Evolutionary conservation across 192 early-diverging fungal genomes (phyloP), one percentile per base, ranked within the genome.

Genomic region (Cladochytrium replicatum): DNA sequence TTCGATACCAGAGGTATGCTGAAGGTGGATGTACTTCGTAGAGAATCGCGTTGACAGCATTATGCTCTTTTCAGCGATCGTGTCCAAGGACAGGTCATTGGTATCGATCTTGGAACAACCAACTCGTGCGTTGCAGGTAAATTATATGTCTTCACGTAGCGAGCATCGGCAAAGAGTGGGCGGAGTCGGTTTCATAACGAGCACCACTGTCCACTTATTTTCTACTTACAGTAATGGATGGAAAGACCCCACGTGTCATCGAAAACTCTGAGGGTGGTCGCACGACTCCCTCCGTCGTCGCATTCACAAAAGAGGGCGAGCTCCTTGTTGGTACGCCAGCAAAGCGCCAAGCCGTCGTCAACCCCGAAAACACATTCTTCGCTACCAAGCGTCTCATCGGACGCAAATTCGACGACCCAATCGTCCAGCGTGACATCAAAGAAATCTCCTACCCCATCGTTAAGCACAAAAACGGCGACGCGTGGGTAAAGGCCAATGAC

Each of bases 91-190:
- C 64, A 67, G 43, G 91, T 97, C 29, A 93, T 99, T 54, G 96
- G 96, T 66, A 94, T 99, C 57, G 96, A 99, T 80, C 75, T 99
- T 50, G 96, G 96, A 41, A 99, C 96, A 24, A 99, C 96, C 58
- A 97, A 99, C 80, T 97, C 93, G 15, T 99, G 96, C 63, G 96
- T 99, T 28, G 84, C 89, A 41, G 69, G 73, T 75, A 43, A 37
- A 51, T 40, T 8, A 23, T 52, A 11, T 39, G n/a, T n/a, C n/a
- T n/a, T n/a, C n/a, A n/a, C n/a, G n/a, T n/a, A n/a, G n/a, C n/a
- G n/a, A n/a, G n/a, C n/a, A n/a, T n/a, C n/a, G n/a, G n/a, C n/a
- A n/a, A n/a, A n/a, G n/a, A n/a, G n/a, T n/a, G n/a, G n/a, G n/a
- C n/a, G n/a, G n/a, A n/a, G n/a, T n/a, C n/a, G n/a, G n/a, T n/a